phyloP scores from a whole-genome alignment of 2,329 filamentous ascomycete genomes.

The Trichoderma aggressivum region DNA sequence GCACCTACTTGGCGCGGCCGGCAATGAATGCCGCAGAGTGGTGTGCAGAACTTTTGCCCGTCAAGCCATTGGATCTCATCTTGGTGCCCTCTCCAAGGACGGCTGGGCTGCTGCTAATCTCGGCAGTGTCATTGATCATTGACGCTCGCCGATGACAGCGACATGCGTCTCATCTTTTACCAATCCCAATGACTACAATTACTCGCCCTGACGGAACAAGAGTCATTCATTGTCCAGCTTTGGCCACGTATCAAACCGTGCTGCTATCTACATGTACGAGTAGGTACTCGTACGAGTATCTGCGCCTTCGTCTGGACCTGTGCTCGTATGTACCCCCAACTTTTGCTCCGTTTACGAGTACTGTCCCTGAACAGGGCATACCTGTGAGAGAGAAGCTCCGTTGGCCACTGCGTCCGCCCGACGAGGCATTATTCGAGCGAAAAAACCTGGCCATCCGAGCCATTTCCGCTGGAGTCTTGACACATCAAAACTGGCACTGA shows the following conservation, averaged over 20 bases:
- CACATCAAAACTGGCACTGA: conserved; percentile 22
- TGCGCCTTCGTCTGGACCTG: background rate
- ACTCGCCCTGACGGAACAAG: background rate
- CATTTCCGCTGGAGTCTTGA: conserved; percentile 17
- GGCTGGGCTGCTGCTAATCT: background rate
- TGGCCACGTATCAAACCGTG: background rate
- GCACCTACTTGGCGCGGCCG: conserved; percentile 4
- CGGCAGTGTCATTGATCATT: conserved; percentile 13
- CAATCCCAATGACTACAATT: background rate
- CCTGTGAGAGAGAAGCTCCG: background rate
- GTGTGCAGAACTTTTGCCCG: background rate
- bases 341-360: background rate
- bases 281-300: no score
- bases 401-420: conserved; percentile 6
- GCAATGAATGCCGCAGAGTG: conserved; percentile 11
- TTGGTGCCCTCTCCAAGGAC: background rate
- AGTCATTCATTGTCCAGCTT: background rate
- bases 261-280: background rate
- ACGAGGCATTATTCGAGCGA: conserved; percentile 18
- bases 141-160: background rate
- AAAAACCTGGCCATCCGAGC: conserved; percentile 14
- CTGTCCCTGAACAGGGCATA: background rate
- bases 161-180: background rate
- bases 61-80: background rate
- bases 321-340: background rate